Evolutionary conservation across 108 stramenopile genomes (phyloP), one percentile per base, ranked within the genome.

Genomic region (Seminavis robusta): DNA sequence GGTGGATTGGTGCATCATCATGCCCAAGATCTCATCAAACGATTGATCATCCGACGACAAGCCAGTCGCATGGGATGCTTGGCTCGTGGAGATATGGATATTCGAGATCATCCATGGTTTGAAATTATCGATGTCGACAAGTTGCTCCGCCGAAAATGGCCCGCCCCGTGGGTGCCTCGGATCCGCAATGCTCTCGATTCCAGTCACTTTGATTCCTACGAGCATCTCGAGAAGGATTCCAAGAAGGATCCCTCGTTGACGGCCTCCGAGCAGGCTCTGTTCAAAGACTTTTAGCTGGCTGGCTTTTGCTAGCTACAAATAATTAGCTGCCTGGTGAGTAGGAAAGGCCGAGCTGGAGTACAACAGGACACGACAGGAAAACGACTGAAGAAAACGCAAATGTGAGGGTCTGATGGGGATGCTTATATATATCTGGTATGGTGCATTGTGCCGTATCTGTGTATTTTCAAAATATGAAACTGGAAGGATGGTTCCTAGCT

Each of bases 151-250:
- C 88, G 87, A 57, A 57, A 83, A 36, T 43, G 90, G 38, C 57
- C 63, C 52, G 93, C 98, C 10, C 98, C 98, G 5, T 98, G 94
- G 93, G 53, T 79, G 20, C 98, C 98, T 0, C 67, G 67, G 11
- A 59, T 98, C 23, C 77, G 65, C 37, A 76, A 92, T 47, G 69
- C 84, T 4, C 38, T 97, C 43, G 98, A 99, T 54, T 73, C 92
- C 2, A 80, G 80, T n/a, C 77, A 95, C 72, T 98, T 98, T 68
- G 98, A 98, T 15, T 65, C 70, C 46, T 74, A 28, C 27, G 17
- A 25, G 17, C 6, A n/a, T 3, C 7, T 25, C 8, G 53, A 45
- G 41, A 43, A 50, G 2, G 48, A 49, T 13, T 25, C 38, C 2
- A 21, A n/a, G 10, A 3, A 15, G 17, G 23, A 19, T 8, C 16